Base-by-base conservation (phyloP, 2,329 filamentous ascomycete species). In the Alternaria angustiovoidea region DNA sequence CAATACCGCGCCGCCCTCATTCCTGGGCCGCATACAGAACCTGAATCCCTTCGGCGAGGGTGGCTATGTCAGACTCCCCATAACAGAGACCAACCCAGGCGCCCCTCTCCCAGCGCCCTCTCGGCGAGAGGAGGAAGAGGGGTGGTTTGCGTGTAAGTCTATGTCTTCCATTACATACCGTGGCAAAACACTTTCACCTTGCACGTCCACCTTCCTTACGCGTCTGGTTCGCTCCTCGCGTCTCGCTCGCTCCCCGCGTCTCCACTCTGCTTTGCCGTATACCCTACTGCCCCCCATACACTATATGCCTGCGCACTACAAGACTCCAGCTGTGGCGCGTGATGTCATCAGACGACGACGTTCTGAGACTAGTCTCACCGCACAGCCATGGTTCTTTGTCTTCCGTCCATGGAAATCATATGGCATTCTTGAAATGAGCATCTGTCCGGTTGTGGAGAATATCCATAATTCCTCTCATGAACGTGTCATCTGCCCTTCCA, bases 51-150 rank as follows among this genome's bases (percentile, higher is more conserved):
- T 98, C 79, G 88, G 89, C 57, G 87, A 90, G 74, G 86, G 90
- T 77, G 93, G 94, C 78, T 96, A 97, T 86, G 90, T 98, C 68
- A 89, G 91, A 78, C 88, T 99, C 51, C 94, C 95, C 57, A 95
- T 92, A 52, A 89, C 89, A 69, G 94, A 97, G 26, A 64, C 67
- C 62, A 86, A 86, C 68, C 85, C 92, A 36, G 93, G 93, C 49
- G 93, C 94, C 66, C 93, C 94, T 67, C 82, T 97, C 51, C 94
- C 94, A 53, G 93, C 93, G 62, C 88, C 92, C 63, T 92, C 80
- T 75, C 87, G 94, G 74, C 89, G 94, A 71, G 94, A 97, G 76
- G 95, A 98, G 80, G 94, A 98, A 77, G 95, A 97, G 81, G 92
- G 90, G 66, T 97, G 92, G 89, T 94, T 97, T 87, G 90, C 91